Evolutionary conservation across 139 green algal genomes (phyloP).

Genomic region (Chlorella sp.): DNA sequence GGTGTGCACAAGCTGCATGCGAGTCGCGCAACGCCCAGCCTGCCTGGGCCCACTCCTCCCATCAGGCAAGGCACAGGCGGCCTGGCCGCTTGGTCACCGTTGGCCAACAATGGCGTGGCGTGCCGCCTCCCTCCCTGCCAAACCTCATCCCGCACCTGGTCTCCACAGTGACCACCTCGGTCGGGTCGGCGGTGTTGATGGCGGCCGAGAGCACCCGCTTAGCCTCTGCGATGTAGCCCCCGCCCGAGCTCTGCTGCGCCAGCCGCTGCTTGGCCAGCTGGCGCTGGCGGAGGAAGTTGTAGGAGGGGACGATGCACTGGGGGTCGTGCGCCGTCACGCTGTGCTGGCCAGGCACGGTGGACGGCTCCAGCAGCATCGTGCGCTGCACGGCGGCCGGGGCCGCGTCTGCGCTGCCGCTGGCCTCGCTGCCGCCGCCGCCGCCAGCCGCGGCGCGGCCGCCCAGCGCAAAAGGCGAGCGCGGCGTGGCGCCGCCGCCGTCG

Average conservation of each 20-base stretch:
- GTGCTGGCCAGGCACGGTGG: constrained; percentile 30
- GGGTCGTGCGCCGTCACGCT: constrained; percentile 29
- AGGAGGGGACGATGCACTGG: constrained; percentile 16
- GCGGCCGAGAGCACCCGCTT: constrained; percentile 40
- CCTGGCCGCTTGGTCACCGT: neutral
- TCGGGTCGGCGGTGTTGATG: constrained; percentile 10
- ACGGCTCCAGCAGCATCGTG: constrained; percentile 15
- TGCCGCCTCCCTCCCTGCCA: neutral
- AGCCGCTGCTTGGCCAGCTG: constrained; percentile 9
- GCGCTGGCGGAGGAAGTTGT: constrained; percentile 24
- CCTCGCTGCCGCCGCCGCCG: neutral
- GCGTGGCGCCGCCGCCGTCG: neutral
- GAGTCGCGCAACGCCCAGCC: neutral
- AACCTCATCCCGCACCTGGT: constrained; percentile 11
- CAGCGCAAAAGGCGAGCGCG: neutral
- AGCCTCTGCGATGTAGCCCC: constrained; percentile 45
- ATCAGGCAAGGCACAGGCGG: neutral
- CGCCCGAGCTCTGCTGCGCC: constrained; percentile 4
- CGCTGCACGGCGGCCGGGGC: neutral
- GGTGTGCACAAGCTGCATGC: neutral
- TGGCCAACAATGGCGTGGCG: neutral
- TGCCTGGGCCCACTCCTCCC: neutral
- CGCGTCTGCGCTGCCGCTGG: neutral
- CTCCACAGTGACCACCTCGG: constrained; percentile 17
- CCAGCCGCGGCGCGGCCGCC: neutral